A percentile compares a stretch with the other conserved stretches of the same genome.
Evolutionary conservation across 1,139 yeast genomes (phyloP).

Genomic region (Saccharomycopsis hybrid): DNA sequence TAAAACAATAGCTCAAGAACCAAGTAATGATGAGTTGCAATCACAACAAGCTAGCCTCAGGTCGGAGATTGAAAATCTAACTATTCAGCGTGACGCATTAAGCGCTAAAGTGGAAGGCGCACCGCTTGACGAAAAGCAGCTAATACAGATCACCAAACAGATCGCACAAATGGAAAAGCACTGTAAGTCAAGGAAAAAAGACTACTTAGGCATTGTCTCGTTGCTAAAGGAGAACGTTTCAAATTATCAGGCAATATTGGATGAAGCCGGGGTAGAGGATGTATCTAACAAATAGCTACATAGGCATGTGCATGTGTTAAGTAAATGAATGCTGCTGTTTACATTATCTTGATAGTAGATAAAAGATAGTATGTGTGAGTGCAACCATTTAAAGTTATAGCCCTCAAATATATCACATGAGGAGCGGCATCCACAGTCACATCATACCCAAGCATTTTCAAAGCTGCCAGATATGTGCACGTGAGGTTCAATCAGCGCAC

Average conservation of each 20-base stretch:
- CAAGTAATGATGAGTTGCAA: not conserved
- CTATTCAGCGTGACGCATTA: not conserved
- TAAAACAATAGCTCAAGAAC: not conserved
- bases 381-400: no score
- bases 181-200: conserved; percentile 8
- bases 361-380: no score
- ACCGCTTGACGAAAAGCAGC: not conserved
- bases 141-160: not conserved
- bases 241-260: conserved; percentile 4
- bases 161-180: not conserved
- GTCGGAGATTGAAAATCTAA: not conserved
- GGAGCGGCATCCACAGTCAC: no score
- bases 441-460: no score
- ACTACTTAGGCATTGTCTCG: conserved; percentile 1
- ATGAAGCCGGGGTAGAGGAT: conserved; percentile 10
- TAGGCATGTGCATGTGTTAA: no score
- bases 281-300: no score
- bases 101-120: not conserved
- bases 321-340: no score
- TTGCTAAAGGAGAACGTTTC: conserved; percentile 10
- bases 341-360: no score
- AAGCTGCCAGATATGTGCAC: no score
- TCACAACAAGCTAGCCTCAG: not conserved
- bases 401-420: no score
- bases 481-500: no score